Conservation (phyloP, 768 basidiomycete genomes). For the Chiua virens region DNA sequence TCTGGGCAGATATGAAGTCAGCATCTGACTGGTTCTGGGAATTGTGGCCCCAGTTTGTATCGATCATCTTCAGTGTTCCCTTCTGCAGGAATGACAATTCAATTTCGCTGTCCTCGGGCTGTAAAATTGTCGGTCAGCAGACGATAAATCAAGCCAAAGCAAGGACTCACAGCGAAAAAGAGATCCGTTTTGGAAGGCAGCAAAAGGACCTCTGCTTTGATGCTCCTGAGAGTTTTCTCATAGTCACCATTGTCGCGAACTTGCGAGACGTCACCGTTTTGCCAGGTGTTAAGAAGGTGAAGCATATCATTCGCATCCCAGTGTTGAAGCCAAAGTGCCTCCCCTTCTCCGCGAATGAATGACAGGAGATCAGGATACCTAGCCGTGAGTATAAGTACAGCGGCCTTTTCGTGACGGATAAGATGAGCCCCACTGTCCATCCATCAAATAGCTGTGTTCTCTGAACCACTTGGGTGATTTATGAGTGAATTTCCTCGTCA, state of each 20-base stretch:
- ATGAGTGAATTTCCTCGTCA: slow-evolving; percentile 50
- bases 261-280: slow-evolving; percentile 47
- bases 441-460: slow-evolving; percentile 41
- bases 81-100: slow-evolving; percentile 43
- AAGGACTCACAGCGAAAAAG: slow-evolving; percentile 46
- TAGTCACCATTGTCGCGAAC: slow-evolving; percentile 46
- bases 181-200: slow-evolving; percentile 60
- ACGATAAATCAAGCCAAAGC: background rate
- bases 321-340: slow-evolving; percentile 37
- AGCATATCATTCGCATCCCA: slow-evolving; percentile 61
- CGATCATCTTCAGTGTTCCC: slow-evolving; percentile 42
- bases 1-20: slow-evolving; percentile 8
- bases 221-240: slow-evolving; percentile 37
- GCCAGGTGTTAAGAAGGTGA: slow-evolving; percentile 50
- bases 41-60: slow-evolving; percentile 32
- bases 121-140: background rate
- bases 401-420: no score
- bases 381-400: background rate
- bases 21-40: slow-evolving; percentile 6
- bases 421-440: slow-evolving; percentile 34
- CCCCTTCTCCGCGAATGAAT: slow-evolving; percentile 52
- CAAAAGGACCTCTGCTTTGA: slow-evolving; percentile 53
- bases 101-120: slow-evolving; percentile 54
- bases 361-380: slow-evolving; percentile 48
- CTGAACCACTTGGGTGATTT: slow-evolving; percentile 48